Conservation (phyloP, 371 early-diverging fungal genomes). For the Rhizopus stolonifer region DNA sequence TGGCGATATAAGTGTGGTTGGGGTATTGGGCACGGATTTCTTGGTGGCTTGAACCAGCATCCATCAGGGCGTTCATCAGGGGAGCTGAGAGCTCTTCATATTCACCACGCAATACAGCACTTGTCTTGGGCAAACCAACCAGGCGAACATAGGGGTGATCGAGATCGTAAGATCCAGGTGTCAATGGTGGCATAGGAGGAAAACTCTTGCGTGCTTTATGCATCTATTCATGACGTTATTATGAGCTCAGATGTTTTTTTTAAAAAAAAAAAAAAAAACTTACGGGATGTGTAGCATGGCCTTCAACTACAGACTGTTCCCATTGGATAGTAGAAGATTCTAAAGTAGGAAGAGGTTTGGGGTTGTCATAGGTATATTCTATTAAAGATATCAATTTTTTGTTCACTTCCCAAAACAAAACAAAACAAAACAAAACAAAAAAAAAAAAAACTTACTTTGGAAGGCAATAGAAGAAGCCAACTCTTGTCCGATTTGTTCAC, state of each 20-base stretch:
- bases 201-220: constrained; percentile 65
- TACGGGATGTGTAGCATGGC: constrained; percentile 80
- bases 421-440: too few species aligned
- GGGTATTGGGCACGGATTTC: constrained; percentile 10
- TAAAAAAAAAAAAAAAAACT: constrained; percentile 20
- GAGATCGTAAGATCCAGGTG: constrained; percentile 47
- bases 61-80: constrained; percentile 34
- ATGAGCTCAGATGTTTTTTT: constrained; percentile 72
- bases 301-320: constrained; percentile 76
- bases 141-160: constrained; percentile 48
- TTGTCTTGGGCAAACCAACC: constrained; percentile 50
- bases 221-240: constrained; percentile 53
- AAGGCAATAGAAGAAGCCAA: constrained; percentile 40
- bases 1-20: constrained; percentile 48
- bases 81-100: constrained; percentile 41
- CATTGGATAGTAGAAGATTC: constrained; percentile 57
- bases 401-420: too few species aligned
- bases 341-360: constrained; percentile 48
- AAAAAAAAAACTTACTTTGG: constrained; percentile 54
- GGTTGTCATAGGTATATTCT: constrained; percentile 57
- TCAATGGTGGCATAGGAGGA: constrained; percentile 55
- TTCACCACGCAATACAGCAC: constrained; percentile 52
- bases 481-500: constrained; percentile 40
- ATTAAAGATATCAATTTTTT: background rate
- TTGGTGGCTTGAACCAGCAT: constrained; percentile 13